Evolutionary conservation across 352 stramenopile genomes (phyloP), one percentile per base, ranked within the genome.

Genomic region (Phytophthora sp.): DNA sequence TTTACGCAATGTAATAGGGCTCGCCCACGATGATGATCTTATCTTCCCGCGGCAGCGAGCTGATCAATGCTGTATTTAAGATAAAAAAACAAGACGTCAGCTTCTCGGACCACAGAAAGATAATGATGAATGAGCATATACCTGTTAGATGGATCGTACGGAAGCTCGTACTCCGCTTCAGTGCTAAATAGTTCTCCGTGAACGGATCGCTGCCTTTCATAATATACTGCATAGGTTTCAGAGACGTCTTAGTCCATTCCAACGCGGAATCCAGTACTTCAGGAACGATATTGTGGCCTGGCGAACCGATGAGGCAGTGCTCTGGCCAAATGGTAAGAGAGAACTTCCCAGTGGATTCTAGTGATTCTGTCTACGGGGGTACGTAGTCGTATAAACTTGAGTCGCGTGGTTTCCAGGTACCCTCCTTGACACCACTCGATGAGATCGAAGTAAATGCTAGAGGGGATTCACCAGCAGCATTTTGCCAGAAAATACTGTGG

Each of bases 1-100:
- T 98, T 98, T 18, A 99, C 95, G 73, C 94, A 98, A 70, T 98
- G 96, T 41, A 88, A 98, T 48, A 96, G 79, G 2, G 96, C 94
- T 99, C 91, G 24, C 96, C 96, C 51, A 91, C 96, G 31, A 98
- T 81, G 6, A 97, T 66, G 1, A 99, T 72, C 38, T 82, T 78
- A 57, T 82, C 69, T 4, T 81, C 79, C 10, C 70, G 69, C 67
- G 84, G 83, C 48, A 98, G 79, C n/a, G 76, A 75, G 17, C 85
- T 75, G 43, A 98, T 79, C 23, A 98, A 72, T 7, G 59, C 53
- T 24, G 77, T 62, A 69, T 98, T 96, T 18, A 98, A 82, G 24
- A 73, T 77, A 20, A 7, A 62, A 34, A 44, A 11, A 26, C n/a
- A 26, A 18, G 8, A 43, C 17, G 41, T 48, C 41, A 48, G 17